These are phyloP conservation scores for Corchorus olitorius DNA, from an alignment of 345 rosid species.

Conservation along the genomic window DNA sequence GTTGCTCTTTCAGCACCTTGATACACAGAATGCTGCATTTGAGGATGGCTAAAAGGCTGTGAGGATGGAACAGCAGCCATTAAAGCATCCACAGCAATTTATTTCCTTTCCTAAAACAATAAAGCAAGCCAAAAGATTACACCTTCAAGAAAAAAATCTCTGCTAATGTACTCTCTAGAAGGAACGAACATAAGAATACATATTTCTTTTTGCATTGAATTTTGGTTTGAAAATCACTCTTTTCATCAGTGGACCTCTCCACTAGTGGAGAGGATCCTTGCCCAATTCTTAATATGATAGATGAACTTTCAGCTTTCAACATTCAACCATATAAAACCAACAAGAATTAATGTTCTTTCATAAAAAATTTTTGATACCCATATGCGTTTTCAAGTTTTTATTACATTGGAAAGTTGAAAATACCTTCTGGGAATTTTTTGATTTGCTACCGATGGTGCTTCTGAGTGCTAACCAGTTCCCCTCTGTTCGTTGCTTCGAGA, in stretches of 20 bases:
- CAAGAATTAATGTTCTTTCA: not conserved
- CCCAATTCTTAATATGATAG: not conserved
- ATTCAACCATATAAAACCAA: not conserved
- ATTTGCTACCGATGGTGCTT: not conserved
- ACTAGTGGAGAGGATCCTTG: too few species aligned
- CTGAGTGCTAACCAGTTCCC: too few species aligned
- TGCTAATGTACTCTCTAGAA: not conserved
- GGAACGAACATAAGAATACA: not conserved
- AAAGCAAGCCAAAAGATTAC: not conserved
- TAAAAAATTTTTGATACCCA: not conserved
- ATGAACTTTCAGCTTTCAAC: not conserved
- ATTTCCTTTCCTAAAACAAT: not conserved
- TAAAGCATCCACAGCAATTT: slow-evolving; percentile 20
- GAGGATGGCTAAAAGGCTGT: slow-evolving; percentile 27
- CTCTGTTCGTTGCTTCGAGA: not conserved
- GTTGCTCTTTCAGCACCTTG: slow-evolving; percentile 30
- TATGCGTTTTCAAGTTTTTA: not conserved
- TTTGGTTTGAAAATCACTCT: not conserved
- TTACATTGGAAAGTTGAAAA: not conserved
- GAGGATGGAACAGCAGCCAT: slow-evolving; percentile 32
- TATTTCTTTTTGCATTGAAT: not conserved
- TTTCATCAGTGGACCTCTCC: not conserved
- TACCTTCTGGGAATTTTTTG: not conserved
- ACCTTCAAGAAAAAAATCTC: not conserved
- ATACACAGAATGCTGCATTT: slow-evolving; percentile 26